These are phyloP conservation scores for Vigna angularis DNA, from an alignment of 306 rosid genomes.

Conservation along the genomic window DNA sequence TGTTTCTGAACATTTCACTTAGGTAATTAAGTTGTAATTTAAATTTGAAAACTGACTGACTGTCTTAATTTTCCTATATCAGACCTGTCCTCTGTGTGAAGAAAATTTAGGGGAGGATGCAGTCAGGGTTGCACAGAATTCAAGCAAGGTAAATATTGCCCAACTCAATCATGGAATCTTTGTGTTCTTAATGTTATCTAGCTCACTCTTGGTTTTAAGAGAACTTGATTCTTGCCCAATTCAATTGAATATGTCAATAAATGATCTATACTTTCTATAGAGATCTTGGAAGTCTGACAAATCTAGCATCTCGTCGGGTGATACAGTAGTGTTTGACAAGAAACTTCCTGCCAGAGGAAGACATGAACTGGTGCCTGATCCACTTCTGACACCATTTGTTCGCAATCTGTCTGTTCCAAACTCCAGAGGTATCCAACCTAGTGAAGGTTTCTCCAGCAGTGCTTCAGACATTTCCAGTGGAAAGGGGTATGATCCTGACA, in stretches of 20 bases:
- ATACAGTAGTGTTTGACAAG: slow-evolving; percentile 49
- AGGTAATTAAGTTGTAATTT: slow-evolving; percentile 34
- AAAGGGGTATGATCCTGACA: slow-evolving; percentile 57
- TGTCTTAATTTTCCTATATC: slow-evolving; percentile 44
- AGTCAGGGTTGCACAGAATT: slow-evolving; percentile 54
- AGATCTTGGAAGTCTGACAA: slow-evolving; percentile 56
- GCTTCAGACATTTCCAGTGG: slow-evolving; percentile 33
- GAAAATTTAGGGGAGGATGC: slow-evolving; percentile 70
- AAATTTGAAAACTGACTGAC: slow-evolving; percentile 45
- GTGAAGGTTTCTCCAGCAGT: slow-evolving; percentile 43
- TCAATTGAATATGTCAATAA: slow-evolving; percentile 12
- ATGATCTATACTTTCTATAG: slow-evolving; percentile 48
- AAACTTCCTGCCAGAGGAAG: slow-evolving; percentile 46
- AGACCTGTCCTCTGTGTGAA: slow-evolving; percentile 93
- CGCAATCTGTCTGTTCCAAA: slow-evolving; percentile 47
- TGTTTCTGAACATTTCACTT: slow-evolving; percentile 1
- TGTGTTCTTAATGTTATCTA: slow-evolving; percentile 7
- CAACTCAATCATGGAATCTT: slow-evolving; percentile 1
- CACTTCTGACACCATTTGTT: slow-evolving; percentile 63
- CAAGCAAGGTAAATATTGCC: slow-evolving; percentile 64
- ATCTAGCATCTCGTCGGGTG: slow-evolving; percentile 42
- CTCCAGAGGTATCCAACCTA: slow-evolving; percentile 36
- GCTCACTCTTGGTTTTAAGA: slow-evolving; percentile 14
- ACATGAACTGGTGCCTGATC: slow-evolving; percentile 61
- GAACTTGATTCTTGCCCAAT: slow-evolving; percentile 26